phyloP scores from a whole-genome alignment of 352 stramenopile genomes.

The Plasmopara muralis region DNA sequence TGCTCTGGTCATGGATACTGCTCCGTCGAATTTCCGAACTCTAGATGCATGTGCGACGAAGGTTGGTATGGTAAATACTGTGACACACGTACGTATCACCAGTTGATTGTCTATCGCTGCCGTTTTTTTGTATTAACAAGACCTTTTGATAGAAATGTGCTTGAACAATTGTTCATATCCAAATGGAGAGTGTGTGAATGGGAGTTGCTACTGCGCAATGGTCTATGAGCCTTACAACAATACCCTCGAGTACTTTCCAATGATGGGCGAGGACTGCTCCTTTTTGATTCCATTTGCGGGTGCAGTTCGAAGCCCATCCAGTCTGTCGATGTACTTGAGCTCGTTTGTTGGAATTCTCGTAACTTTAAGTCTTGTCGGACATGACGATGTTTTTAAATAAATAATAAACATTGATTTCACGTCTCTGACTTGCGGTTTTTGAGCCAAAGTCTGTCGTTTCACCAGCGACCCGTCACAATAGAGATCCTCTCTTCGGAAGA shows the following conservation, averaged over 20 bases:
- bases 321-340: neutral
- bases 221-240: slow-evolving; percentile 95
- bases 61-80: slow-evolving; percentile 94
- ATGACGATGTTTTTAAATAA: slow-evolving; percentile 5
- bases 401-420: slow-evolving; percentile 1
- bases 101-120: no score
- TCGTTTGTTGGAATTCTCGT: slow-evolving; percentile 11
- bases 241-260: slow-evolving; percentile 65
- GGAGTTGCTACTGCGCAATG: slow-evolving; percentile 88
- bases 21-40: slow-evolving; percentile 93
- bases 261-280: slow-evolving; percentile 82
- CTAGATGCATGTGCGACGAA: slow-evolving; percentile 91
- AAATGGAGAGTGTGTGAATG: slow-evolving; percentile 90
- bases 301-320: slow-evolving; percentile 9
- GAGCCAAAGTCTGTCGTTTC: slow-evolving; percentile 20
- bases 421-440: neutral
- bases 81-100: slow-evolving; percentile 50
- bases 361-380: slow-evolving; percentile 14
- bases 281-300: slow-evolving; percentile 66
- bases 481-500: slow-evolving; percentile 17
- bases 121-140: neutral
- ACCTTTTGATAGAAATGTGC: slow-evolving; percentile 63
- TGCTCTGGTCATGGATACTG: slow-evolving; percentile 93
- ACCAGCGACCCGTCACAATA: slow-evolving; percentile 25
- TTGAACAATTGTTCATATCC: slow-evolving; percentile 97